These are phyloP conservation scores for Chytriomyces sp. DNA, from an alignment of 192 early-diverging fungal species.

Conservation along the genomic window DNA sequence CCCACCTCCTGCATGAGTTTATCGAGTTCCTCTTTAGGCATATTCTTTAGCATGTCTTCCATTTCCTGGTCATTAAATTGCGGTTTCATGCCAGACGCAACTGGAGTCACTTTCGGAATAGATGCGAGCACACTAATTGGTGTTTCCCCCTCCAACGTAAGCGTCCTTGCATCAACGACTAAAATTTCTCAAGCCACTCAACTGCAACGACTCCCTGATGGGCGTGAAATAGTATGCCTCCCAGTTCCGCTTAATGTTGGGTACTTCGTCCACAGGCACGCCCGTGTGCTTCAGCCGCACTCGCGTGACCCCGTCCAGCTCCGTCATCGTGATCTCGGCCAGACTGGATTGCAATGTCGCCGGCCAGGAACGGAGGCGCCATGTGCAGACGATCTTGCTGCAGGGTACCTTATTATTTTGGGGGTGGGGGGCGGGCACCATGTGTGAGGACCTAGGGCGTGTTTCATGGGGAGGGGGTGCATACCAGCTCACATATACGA, in stretches of 20 bases:
- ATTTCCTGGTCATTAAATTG: too few relatives aligned
- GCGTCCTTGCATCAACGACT: not conserved
- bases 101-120: not conserved
- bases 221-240: conserved; percentile 75
- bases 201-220: conserved; percentile 9
- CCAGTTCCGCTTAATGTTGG: conserved; percentile 83
- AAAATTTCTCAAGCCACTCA: not conserved
- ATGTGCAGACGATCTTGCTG: conserved; percentile 6
- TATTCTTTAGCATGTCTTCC: not conserved
- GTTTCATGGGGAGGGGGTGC: too few relatives aligned
- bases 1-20: too few relatives aligned
- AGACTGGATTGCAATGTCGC: conserved; percentile 54
- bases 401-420: conserved; percentile 4
- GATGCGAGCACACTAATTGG: not conserved
- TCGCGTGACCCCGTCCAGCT: conserved; percentile 63
- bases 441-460: too few relatives aligned
- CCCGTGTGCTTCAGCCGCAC: conserved; percentile 75
- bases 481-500: conserved; percentile 21
- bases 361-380: conserved; percentile 46
- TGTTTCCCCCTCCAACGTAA: not conserved
- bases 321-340: conserved; percentile 74
- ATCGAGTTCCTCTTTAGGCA: not conserved
- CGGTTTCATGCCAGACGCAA: not conserved
- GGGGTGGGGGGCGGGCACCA: conserved; percentile 66
- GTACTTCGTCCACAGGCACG: conserved; percentile 85